phyloP scores from a whole-genome alignment of 192 early-diverging fungal genomes.

The Phlyctochytrium arcticum region DNA sequence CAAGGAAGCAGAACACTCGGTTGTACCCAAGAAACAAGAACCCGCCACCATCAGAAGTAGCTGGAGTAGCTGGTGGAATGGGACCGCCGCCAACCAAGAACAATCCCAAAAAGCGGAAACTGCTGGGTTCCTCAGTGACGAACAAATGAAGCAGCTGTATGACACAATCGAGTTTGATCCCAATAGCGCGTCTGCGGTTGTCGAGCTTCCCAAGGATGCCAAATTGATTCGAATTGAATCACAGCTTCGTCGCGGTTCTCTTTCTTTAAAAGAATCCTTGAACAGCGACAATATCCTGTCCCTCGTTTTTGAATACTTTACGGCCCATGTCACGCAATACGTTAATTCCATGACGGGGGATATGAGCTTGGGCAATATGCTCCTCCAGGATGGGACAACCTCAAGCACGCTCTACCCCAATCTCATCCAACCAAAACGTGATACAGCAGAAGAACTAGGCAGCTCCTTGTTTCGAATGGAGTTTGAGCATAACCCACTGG shows the following conservation, averaged over 20 bases:
- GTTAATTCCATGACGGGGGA: constrained; percentile 50
- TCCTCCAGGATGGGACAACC: constrained; percentile 60
- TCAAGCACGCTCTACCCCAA: constrained; percentile 28
- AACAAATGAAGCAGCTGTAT: constrained; percentile 85
- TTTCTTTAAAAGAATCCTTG: constrained; percentile 62
- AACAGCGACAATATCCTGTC: constrained; percentile 48
- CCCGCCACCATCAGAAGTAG: constrained; percentile 19
- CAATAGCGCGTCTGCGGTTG: constrained; percentile 50
- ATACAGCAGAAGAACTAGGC: constrained; percentile 26
- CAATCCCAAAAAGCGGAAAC: background rate
- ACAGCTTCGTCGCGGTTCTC: constrained; percentile 71
- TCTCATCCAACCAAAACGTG: constrained; percentile 38
- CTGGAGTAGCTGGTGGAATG: constrained; percentile 40
- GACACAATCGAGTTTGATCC: constrained; percentile 95
- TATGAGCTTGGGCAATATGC: constrained; percentile 59
- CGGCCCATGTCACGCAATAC: constrained; percentile 52
- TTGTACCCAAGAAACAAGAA: constrained; percentile 11
- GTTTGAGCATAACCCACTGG: constrained; percentile 88
- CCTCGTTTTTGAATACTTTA: constrained; percentile 62
- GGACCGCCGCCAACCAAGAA: constrained; percentile 4
- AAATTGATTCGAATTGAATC: constrained; percentile 29
- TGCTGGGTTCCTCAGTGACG: constrained; percentile 49
- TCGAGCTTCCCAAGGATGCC: constrained; percentile 64
- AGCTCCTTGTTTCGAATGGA: constrained; percentile 64
- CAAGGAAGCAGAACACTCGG: constrained; percentile 74